Evolutionary conservation across 2,329 filamentous ascomycete species (phyloP), one percentile per base, ranked within the genome.

Genomic region (Thyridium curvatum): DNA sequence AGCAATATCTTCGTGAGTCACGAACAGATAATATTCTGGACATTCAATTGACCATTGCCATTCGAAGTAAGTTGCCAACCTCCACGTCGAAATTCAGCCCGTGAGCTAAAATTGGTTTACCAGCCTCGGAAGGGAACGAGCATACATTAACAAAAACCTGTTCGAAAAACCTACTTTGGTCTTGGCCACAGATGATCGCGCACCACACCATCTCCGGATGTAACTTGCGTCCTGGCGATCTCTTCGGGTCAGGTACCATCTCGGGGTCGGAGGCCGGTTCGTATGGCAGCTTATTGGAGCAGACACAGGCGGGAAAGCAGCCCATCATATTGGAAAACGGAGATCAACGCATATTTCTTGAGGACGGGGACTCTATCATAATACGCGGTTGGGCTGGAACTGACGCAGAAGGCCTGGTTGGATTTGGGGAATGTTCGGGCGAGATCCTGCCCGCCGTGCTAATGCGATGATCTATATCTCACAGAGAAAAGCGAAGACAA

Each of bases 151-250:
- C n/a, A n/a, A n/a, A n/a, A n/a, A n/a, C n/a, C n/a, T n/a, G n/a
- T n/a, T n/a, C n/a, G n/a, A n/a, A n/a, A n/a, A 58, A 67, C 37
- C 66, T 91, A 2, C 69, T 91, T 2, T 91, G 79, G 71, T 89
- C 84, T 0, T 91, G 88, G 65, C 74, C 83, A 1, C 86, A 91
- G 55, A 89, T 90, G 84, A 66, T 91, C 29, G 75, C 86, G 0
- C 86, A 91, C 60, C 86, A 91, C 57, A 80, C 82, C 4, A 74
- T 86, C 42, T 84, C 79, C 0, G 86, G 86, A 4, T 91, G 86
- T 59, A 80, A 82, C 12, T 72, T 91, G 62, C 74, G 78, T 4
- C 72, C 80, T 0, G 86, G 86, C 33, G 86, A 93, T 53, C 57
- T 93, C 30, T 62, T 93, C 1, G 86, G 86, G 3, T 86, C 81